These are phyloP conservation scores for Hyaloperonospora brassicae DNA, from an alignment of 352 stramenopile species.

Conservation along the genomic window DNA sequence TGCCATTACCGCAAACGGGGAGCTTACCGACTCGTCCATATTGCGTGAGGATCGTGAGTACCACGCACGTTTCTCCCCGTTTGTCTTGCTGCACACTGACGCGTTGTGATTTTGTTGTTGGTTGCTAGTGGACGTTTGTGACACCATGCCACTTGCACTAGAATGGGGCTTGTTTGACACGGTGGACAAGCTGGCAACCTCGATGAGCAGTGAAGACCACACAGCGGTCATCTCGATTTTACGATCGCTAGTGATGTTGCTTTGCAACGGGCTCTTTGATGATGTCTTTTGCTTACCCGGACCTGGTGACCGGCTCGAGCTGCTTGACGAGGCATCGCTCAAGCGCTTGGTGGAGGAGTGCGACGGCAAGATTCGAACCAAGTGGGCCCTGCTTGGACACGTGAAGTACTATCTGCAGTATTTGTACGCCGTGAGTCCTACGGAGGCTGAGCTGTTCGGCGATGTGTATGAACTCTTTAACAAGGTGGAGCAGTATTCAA, in stretches of 20 bases:
- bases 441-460: slow-evolving; percentile 51
- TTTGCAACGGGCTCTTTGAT: slow-evolving; percentile 53
- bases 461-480: slow-evolving; percentile 42
- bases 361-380: slow-evolving; percentile 40
- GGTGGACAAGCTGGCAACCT: slow-evolving; percentile 53
- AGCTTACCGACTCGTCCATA: slow-evolving; percentile 38
- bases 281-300: slow-evolving; percentile 25
- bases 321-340: slow-evolving; percentile 19
- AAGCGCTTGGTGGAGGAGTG: slow-evolving; percentile 35
- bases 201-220: slow-evolving; percentile 82
- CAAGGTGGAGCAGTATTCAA: slow-evolving; percentile 38
- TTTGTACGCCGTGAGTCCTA: slow-evolving; percentile 59
- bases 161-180: slow-evolving; percentile 70
- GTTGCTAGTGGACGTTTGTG: slow-evolving; percentile 38
- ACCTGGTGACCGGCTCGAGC: slow-evolving; percentile 12
- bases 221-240: slow-evolving; percentile 48
- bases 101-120: slow-evolving; percentile 10
- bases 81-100: slow-evolving; percentile 6
- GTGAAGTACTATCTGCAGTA: slow-evolving; percentile 73
- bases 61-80: not conserved
- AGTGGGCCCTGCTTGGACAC: slow-evolving; percentile 45
- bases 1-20: slow-evolving; percentile 61
- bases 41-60: slow-evolving; percentile 43
- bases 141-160: slow-evolving; percentile 54
- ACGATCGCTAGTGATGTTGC: slow-evolving; percentile 41